Conservation (phyloP, 306 rosid species). For the Acacia acuminata region DNA sequence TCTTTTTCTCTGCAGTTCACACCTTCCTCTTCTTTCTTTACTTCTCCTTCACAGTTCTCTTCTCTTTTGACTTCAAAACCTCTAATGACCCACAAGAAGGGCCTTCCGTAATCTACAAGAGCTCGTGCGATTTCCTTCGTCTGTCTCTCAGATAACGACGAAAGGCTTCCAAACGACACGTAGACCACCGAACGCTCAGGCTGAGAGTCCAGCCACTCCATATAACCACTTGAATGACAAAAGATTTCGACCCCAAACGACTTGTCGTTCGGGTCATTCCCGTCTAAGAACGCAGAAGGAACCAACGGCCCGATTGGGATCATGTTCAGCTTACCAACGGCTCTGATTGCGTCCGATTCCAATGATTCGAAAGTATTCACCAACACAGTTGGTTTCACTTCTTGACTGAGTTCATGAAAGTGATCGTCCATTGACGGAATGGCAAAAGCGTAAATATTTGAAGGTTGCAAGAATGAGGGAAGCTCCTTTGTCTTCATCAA, state of each 20-base stretch:
- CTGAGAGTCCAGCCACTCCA: slow-evolving; percentile 45
- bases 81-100: slow-evolving; percentile 49
- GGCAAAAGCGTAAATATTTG: neutral
- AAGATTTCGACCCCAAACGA: slow-evolving; percentile 38
- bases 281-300: slow-evolving; percentile 35
- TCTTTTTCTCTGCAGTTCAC: neutral
- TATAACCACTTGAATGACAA: slow-evolving; percentile 4
- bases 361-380: slow-evolving; percentile 30
- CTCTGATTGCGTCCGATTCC: slow-evolving; percentile 27
- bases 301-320: slow-evolving; percentile 47
- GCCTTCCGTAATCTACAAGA: slow-evolving; percentile 36
- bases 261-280: slow-evolving; percentile 21
- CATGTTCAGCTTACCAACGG: neutral
- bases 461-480: neutral
- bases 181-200: slow-evolving; percentile 36
- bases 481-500: neutral
- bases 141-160: slow-evolving; percentile 22
- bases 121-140: slow-evolving; percentile 42
- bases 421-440: slow-evolving; percentile 7
- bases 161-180: slow-evolving; percentile 48
- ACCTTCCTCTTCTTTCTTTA: neutral
- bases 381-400: neutral
- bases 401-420: slow-evolving; percentile 9
- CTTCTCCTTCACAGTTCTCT: neutral
- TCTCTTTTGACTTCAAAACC: neutral